A percentile compares a stretch with the other conserved stretches of the same genome.
Evolutionary conservation across 371 early-diverging fungal genomes (phyloP).

Genomic region (Nematocida displodere): DNA sequence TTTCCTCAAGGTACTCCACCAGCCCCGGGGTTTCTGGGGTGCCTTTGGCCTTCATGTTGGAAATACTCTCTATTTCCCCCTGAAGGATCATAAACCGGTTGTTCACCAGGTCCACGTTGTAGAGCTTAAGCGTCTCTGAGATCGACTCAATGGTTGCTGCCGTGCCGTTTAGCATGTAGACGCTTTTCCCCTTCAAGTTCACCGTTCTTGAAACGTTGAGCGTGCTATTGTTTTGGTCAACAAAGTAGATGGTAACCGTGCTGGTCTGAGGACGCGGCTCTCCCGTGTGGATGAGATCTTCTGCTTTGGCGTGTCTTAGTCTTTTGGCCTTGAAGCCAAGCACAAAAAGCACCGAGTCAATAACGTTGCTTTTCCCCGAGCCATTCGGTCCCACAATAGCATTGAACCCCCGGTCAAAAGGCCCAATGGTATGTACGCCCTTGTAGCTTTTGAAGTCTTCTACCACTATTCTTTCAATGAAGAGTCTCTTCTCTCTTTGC

Average conservation of each 20-base stretch:
- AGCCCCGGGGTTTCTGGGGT: conserved; percentile 86
- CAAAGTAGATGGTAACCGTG: conserved; percentile 84
- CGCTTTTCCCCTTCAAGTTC: conserved; percentile 42
- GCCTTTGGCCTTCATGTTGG: conserved; percentile 94
- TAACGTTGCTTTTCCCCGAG: conserved; percentile 97
- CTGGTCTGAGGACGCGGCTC: conserved; percentile 72
- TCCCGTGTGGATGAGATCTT: conserved; percentile 90
- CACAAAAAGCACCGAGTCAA: conserved; percentile 94
- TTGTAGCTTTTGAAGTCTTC: conserved; percentile 66
- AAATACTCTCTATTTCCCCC: conserved; percentile 98
- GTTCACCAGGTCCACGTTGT: conserved; percentile 93
- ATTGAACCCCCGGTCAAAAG: conserved; percentile 65
- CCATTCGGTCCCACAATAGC: conserved; percentile 92
- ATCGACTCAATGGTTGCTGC: conserved; percentile 25
- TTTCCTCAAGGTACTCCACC: conserved; percentile 96
- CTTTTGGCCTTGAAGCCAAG: conserved; percentile 97
- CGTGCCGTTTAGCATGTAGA: conserved; percentile 57
- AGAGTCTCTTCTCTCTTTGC: conserved; percentile 15
- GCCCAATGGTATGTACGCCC: conserved; percentile 59
- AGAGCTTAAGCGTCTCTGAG: conserved; percentile 72
- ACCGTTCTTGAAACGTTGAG: conserved; percentile 51
- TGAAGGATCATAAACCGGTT: conserved; percentile 94
- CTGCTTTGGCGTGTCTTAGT: conserved; percentile 88
- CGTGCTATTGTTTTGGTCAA: conserved; percentile 66
- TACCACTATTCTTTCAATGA: conserved; percentile 48